Percentiles rank a stretch among this genome's conserved stretches.
These are phyloP conservation scores for Austroboletus festivus DNA, from an alignment of 768 basidiomycete genomes.

Conservation along the genomic window DNA sequence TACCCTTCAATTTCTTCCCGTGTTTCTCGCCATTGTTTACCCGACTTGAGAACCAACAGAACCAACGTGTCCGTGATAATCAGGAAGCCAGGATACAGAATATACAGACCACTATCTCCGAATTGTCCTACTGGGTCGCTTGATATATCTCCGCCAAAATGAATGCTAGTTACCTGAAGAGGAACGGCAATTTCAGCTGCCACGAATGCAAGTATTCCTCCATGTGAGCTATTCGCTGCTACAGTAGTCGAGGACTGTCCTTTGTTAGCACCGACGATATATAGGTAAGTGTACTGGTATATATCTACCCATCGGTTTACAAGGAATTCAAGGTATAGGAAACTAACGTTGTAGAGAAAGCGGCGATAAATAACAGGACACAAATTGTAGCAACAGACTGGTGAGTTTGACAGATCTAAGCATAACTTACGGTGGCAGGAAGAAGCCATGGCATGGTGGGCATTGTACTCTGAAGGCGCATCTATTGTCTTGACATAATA, in stretches of 20 bases:
- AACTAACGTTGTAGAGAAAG: conserved; percentile 51
- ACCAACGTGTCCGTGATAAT: conserved; percentile 50
- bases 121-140: conserved; percentile 13
- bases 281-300: conserved; percentile 74
- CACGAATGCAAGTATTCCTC: conserved; percentile 66
- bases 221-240: conserved; percentile 72
- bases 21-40: conserved; percentile 54
- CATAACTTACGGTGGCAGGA: conserved; percentile 61
- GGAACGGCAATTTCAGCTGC: conserved; percentile 78
- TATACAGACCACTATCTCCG: conserved; percentile 32
- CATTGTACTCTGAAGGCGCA: conserved; percentile 67
- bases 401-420: conserved; percentile 67
- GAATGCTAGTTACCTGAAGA: conserved; percentile 41
- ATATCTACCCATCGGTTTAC: conserved; percentile 44
- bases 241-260: conserved; percentile 78
- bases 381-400: conserved; percentile 68
- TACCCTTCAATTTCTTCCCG: conserved; percentile 43
- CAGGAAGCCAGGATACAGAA: conserved; percentile 50
- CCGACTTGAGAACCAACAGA: conserved; percentile 57
- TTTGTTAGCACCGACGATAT: conserved; percentile 79
- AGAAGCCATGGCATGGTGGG: conserved; percentile 52
- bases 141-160: not conserved
- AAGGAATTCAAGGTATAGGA: not conserved
- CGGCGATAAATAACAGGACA: conserved; percentile 66
- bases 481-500: conserved; percentile 38